phyloP scores from a whole-genome alignment of 495 filamentous ascomycete genomes.

The Neurospora sp. region DNA sequence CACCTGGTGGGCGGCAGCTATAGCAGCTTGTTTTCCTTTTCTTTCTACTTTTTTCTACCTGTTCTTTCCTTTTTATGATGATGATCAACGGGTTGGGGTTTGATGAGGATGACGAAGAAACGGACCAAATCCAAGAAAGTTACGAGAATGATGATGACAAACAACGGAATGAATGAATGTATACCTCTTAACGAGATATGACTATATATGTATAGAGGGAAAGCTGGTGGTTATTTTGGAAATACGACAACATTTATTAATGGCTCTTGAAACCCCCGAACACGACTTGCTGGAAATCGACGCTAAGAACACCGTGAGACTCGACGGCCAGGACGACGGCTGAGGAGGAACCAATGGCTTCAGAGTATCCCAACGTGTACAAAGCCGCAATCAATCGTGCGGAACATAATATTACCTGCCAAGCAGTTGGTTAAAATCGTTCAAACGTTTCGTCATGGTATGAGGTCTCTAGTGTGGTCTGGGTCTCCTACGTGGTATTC shows the following conservation, averaged over 20 bases:
- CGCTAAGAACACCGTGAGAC: background rate
- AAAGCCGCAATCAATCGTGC: background rate
- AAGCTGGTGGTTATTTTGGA: background rate
- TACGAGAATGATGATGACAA: background rate
- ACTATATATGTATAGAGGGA: background rate
- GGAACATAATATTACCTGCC: background rate
- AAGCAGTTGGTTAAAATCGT: background rate
- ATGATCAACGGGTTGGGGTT: background rate
- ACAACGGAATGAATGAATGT: background rate
- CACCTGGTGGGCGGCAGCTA: background rate
- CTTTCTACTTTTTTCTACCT: background rate
- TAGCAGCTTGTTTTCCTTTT: constrained; percentile 3
- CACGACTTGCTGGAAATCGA: background rate
- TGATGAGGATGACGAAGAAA: background rate
- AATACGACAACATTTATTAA: background rate
- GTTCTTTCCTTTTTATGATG: constrained; percentile 1
- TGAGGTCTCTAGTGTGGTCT: background rate
- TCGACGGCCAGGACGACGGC: background rate
- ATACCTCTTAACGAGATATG: background rate
- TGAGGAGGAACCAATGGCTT: background rate
- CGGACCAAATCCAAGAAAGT: background rate
- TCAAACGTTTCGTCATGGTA: background rate
- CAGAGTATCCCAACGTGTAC: background rate
- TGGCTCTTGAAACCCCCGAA: background rate
- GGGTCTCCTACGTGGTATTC: background rate